Evolutionary conservation across 2,329 filamentous ascomycete species (phyloP).

Genomic region (Fusarium oligoseptatum): DNA sequence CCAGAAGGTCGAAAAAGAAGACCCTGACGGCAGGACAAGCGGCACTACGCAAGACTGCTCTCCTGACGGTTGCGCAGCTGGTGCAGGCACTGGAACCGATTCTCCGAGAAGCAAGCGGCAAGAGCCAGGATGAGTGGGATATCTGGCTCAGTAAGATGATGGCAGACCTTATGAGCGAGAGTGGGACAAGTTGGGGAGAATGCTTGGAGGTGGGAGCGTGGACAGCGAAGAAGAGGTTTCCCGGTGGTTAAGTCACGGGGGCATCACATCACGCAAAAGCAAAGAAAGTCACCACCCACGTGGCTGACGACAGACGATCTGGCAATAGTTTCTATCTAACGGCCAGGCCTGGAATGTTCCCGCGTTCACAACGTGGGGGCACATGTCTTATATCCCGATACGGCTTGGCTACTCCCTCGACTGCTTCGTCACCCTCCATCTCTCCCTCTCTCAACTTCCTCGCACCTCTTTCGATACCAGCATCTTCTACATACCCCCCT

Average conservation of each 20-base stretch:
- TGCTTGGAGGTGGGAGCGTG: conserved; percentile 90
- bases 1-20: conserved; percentile 58
- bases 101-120: conserved; percentile 84
- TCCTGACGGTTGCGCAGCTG: conserved; percentile 84
- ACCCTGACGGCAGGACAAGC: conserved; percentile 76
- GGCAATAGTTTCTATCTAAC: conserved; percentile 28
- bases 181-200: conserved; percentile 84
- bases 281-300: conserved; percentile 26
- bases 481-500: conserved; percentile 31
- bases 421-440: not conserved
- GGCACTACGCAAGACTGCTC: conserved; percentile 82
- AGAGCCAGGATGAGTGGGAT: conserved; percentile 93
- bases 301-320: conserved; percentile 14
- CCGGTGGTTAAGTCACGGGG: conserved; percentile 16
- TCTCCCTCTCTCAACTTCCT: conserved; percentile 7
- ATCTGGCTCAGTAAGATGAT: conserved; percentile 91
- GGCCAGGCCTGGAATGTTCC: conserved; percentile 22
- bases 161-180: conserved; percentile 83
- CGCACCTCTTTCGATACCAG: not conserved
- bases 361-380: not conserved
- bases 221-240: conserved; percentile 79
- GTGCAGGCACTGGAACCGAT: conserved; percentile 88
- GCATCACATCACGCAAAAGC: conserved; percentile 23
- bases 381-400: not conserved
- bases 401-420: not conserved